Evolutionary conservation across 169 alveolate genomes (phyloP).

Genomic region (Eimeria maxima): DNA sequence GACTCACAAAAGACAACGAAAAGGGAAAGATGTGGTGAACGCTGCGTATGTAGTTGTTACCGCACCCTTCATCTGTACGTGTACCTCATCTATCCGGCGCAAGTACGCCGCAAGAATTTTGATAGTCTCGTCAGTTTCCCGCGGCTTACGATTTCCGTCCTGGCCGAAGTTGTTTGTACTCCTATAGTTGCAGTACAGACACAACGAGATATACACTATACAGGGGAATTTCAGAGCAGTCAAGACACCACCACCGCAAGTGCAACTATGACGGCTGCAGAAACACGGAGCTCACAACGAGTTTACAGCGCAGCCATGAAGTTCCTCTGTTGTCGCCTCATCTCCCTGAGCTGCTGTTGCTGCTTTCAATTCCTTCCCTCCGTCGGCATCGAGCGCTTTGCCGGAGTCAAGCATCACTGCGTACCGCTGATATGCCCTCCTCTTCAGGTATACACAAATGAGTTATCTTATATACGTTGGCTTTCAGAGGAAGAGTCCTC

Average conservation of each 20-base stretch:
- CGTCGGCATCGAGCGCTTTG: not conserved
- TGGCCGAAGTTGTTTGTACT: not conserved
- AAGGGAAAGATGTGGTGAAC: not conserved
- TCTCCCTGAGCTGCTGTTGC: not conserved
- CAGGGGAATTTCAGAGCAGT: not conserved
- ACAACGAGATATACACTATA: not conserved
- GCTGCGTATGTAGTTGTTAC: not conserved
- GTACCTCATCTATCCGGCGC: conserved; percentile 1
- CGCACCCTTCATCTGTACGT: not conserved
- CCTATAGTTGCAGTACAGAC: not conserved
- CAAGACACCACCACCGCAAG: not conserved
- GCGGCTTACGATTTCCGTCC: not conserved
- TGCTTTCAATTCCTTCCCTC: not conserved
- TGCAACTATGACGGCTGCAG: not conserved
- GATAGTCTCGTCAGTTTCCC: not conserved
- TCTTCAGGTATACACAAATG: not conserved
- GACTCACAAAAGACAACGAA: not conserved
- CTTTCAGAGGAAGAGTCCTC: no score
- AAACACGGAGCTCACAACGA: not conserved
- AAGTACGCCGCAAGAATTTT: not conserved
- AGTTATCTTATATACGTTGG: not conserved
- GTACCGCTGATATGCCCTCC: not conserved
- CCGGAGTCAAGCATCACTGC: not conserved
- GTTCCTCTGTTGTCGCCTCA: not conserved
- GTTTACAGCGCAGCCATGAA: not conserved